Percentiles rank a stretch among this genome's conserved stretches.
These are phyloP conservation scores for Neoscytalidium dimidiatum DNA, from an alignment of 2,329 filamentous ascomycete genomes.

Conservation along the genomic window DNA sequence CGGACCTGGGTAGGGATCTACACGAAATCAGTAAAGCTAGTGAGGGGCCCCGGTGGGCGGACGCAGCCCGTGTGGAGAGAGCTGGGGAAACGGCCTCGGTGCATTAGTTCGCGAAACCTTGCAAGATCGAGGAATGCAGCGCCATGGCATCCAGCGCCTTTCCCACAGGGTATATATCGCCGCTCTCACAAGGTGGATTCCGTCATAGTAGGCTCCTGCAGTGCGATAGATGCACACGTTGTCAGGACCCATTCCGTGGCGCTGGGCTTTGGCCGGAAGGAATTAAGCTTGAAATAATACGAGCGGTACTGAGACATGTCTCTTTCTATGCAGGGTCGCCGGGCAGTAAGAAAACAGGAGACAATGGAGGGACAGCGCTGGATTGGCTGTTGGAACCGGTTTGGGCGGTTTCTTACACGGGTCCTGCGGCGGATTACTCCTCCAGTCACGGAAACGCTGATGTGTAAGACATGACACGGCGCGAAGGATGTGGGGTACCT, in stretches of 20 bases:
- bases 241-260: neutral
- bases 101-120: slow-evolving; percentile 8
- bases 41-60: slow-evolving; percentile 18
- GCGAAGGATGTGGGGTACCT: slow-evolving; percentile 2
- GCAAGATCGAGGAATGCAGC: neutral
- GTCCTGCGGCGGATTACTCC: neutral
- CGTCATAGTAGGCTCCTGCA: neutral
- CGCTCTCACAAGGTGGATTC: neutral
- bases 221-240: neutral
- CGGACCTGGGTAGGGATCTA: slow-evolving; percentile 10
- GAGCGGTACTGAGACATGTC: neutral
- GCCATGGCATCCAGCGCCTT: neutral
- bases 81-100: slow-evolving; percentile 12
- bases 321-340: neutral
- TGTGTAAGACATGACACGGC: neutral
- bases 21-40: neutral
- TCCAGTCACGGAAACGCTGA: neutral
- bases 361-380: neutral
- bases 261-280: neutral
- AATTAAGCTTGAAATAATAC: neutral
- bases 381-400: neutral
- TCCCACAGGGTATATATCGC: neutral
- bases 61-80: slow-evolving; percentile 9
- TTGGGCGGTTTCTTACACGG: neutral
- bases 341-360: neutral